Conservation (phyloP, 83 land plant genomes). For the Picea mariana region DNA sequence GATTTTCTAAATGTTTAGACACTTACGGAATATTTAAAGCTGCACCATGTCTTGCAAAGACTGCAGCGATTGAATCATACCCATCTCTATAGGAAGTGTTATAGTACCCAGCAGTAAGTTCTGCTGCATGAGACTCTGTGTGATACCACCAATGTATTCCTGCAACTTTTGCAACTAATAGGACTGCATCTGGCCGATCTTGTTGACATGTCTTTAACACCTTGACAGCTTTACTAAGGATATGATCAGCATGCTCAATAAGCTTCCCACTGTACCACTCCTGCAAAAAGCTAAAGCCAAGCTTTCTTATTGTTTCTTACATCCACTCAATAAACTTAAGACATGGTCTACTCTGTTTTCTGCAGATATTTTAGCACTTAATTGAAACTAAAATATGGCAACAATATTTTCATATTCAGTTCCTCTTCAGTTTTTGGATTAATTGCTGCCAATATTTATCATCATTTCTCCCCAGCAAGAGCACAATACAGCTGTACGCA, state of each 20-base stretch:
- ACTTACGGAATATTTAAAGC: slow-evolving; percentile 35
- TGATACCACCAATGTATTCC: slow-evolving; percentile 46
- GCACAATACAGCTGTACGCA: background rate
- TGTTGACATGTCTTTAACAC: slow-evolving; percentile 23
- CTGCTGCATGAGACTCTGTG: slow-evolving; percentile 37
- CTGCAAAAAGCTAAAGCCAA: slow-evolving; percentile 24
- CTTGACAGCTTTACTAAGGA: slow-evolving; percentile 31
- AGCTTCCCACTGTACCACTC: slow-evolving; percentile 43
- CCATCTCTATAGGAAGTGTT: slow-evolving; percentile 43
- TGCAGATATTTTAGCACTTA: background rate
- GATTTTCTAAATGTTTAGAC: background rate
- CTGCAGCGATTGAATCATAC: slow-evolving; percentile 35
- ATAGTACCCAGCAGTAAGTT: slow-evolving; percentile 46
- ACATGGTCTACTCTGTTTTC: background rate
- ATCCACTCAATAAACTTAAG: background rate
- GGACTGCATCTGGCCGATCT: slow-evolving; percentile 15
- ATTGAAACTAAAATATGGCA: background rate
- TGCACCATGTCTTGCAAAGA: slow-evolving; percentile 45
- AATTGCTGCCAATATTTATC: background rate
- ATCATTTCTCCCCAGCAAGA: background rate
- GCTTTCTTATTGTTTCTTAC: slow-evolving; percentile 16
- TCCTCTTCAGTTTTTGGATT: background rate
- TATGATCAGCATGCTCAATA: slow-evolving; percentile 37
- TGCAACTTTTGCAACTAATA: slow-evolving; percentile 35
- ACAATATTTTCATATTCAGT: background rate